Evolutionary conservation across 495 filamentous ascomycete species (phyloP).

Genomic region (Aspergillus panamensis): DNA sequence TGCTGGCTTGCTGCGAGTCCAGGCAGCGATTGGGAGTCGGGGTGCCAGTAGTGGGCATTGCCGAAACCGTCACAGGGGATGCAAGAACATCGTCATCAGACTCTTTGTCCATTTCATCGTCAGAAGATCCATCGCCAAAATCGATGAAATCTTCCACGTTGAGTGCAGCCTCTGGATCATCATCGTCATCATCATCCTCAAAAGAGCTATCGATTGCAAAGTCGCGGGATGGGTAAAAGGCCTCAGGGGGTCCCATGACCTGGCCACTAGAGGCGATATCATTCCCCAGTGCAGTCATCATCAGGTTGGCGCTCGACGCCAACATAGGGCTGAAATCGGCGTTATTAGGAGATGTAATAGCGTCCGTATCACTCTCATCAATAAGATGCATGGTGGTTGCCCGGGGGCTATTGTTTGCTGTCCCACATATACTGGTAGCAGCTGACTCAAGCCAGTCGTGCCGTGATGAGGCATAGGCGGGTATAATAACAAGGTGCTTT

Average conservation of each 20-base stretch:
- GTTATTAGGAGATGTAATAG: slow-evolving; percentile 45
- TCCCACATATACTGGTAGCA: slow-evolving; percentile 48
- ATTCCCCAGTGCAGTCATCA: slow-evolving; percentile 66
- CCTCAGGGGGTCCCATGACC: slow-evolving; percentile 68
- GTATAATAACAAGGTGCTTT: slow-evolving; percentile 67
- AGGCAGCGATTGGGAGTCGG: slow-evolving; percentile 51
- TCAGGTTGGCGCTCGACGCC: slow-evolving; percentile 65
- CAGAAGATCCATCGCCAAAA: slow-evolving; percentile 59
- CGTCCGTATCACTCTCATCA: slow-evolving; percentile 51
- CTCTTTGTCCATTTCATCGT: slow-evolving; percentile 44
- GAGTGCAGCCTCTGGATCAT: slow-evolving; percentile 62
- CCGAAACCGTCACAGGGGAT: slow-evolving; percentile 36
- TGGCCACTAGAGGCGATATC: slow-evolving; percentile 60
- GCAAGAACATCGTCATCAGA: slow-evolving; percentile 40
- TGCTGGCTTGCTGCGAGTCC: slow-evolving; percentile 47
- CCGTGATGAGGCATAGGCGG: slow-evolving; percentile 47
- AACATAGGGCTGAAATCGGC: slow-evolving; percentile 56
- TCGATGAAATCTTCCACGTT: slow-evolving; percentile 71
- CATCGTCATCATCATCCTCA: slow-evolving; percentile 56
- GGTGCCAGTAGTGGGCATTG: slow-evolving; percentile 38
- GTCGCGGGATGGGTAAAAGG: slow-evolving; percentile 67
- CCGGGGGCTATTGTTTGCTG: slow-evolving; percentile 53
- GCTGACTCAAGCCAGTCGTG: slow-evolving; percentile 49
- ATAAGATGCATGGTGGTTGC: slow-evolving; percentile 46
- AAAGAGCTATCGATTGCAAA: slow-evolving; percentile 54